phyloP scores from a whole-genome alignment of 257 asterid species.

The Penstemon davidsonii region DNA sequence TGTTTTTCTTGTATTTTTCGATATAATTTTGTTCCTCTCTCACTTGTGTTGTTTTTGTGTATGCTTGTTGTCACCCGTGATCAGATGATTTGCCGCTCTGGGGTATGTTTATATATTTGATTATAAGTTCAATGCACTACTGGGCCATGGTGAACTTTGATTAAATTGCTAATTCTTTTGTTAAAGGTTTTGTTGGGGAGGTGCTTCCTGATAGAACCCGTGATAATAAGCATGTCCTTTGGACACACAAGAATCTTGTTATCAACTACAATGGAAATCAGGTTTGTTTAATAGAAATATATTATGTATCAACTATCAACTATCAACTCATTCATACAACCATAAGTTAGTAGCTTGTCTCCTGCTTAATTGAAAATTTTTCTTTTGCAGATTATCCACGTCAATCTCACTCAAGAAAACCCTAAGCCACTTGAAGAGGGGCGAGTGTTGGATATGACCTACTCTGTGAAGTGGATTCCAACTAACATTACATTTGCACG shows the following conservation, averaged over 20 bases:
- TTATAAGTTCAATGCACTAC: slow-evolving; percentile 5
- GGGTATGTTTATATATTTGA: slow-evolving; percentile 49
- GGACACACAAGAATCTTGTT: slow-evolving; percentile 62
- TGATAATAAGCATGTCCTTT: slow-evolving; percentile 57
- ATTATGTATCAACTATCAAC: neutral
- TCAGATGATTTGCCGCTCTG: slow-evolving; percentile 81
- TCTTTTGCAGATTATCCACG: slow-evolving; percentile 65
- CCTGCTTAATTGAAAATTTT: neutral
- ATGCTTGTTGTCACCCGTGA: slow-evolving; percentile 27
- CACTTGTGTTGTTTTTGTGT: slow-evolving; percentile 33
- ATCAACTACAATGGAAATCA: slow-evolving; percentile 66
- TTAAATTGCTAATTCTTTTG: slow-evolving; percentile 13
- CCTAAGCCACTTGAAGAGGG: slow-evolving; percentile 66
- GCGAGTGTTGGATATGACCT: slow-evolving; percentile 61
- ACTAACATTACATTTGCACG: slow-evolving; percentile 59
- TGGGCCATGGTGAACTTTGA: slow-evolving; percentile 17
- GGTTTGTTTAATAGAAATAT: slow-evolving; percentile 36
- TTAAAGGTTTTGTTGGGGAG: slow-evolving; percentile 72
- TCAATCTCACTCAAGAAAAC: slow-evolving; percentile 68
- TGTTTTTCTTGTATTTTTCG: slow-evolving; percentile 2
- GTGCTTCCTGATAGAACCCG: slow-evolving; percentile 53
- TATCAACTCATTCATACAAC: neutral
- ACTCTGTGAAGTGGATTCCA: slow-evolving; percentile 74
- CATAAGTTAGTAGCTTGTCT: slow-evolving; percentile 6
- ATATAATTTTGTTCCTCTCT: slow-evolving; percentile 24